Base-by-base conservation (phyloP, 805 yeast species). In the Starmerella lactis-condensi region DNA sequence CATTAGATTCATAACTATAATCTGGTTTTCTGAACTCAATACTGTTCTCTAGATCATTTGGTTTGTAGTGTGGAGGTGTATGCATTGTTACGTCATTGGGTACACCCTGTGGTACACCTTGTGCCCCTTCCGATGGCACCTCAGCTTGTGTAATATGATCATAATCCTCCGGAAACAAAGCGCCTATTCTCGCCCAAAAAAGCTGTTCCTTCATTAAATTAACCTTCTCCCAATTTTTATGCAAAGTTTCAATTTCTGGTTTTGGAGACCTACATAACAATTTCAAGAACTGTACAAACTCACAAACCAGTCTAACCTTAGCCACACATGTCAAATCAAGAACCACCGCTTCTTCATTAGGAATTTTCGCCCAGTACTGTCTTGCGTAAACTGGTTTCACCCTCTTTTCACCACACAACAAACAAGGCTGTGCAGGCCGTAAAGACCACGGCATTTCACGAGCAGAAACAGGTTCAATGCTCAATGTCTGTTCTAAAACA, bases 401-500 rank as follows among this genome's bases (percentile, higher is more conserved):
- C 37, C 92, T 63, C 9, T 54, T 48, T 51, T 83, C 95, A 5
- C 83, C 85, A 57, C 96, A 85, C 26, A 85, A 59, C 4, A 82
- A 62, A 54, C 96, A 85, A 4, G 82, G 69, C 2, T 69, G 69
- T 30, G 64, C 61, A 15, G 76, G 65, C 17, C 49, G 38, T 9
- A 30, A 30, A 20, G 47, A 34, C 51, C 74, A 75, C 1, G 69
- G 66, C 51, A 77, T 91, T 45, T 83, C 82, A 24, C 75, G 64
- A 0, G 85, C 83, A 31, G 79, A 69, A 6, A 83, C 66, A 0
- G 98, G 98, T 52, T 82, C 93, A 24, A 85, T 72, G 3, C 70
- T 62, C 5, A 79, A 81, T 26, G 75, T 63, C 3, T 91, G 91
- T 31, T 82, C 94, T 20, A 76, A 65, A 39, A 85, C 61, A 12